phyloP scores from a whole-genome alignment of 257 asterid genomes.

The Pogostemon cablin region DNA sequence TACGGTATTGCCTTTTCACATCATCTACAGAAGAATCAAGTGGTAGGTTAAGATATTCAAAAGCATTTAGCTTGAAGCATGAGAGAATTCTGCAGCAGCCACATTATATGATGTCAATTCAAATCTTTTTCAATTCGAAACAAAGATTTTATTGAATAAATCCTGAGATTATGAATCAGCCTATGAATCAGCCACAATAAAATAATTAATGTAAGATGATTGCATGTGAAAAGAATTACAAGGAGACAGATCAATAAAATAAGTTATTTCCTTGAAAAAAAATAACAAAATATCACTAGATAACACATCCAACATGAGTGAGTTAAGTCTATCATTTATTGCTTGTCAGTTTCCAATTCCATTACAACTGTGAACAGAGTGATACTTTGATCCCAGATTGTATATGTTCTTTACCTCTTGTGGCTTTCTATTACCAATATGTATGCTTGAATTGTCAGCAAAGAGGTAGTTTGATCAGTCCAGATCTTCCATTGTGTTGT shows the following conservation, averaged over 20 bases:
- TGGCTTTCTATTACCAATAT: too few species aligned
- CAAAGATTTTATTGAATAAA: background rate
- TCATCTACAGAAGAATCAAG: slow-evolving; percentile 76
- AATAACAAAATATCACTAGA: background rate
- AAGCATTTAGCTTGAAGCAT: slow-evolving; percentile 94
- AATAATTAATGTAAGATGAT: background rate
- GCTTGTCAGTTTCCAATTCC: slow-evolving; percentile 4
- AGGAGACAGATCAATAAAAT: slow-evolving; percentile 17
- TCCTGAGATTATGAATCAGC: background rate
- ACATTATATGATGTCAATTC: slow-evolving; percentile 27
- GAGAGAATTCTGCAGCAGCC: slow-evolving; percentile 83
- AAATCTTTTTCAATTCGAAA: background rate
- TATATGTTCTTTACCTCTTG: too few species aligned
- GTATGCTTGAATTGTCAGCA: background rate
- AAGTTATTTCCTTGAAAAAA: slow-evolving; percentile 3
- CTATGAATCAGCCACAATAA: slow-evolving; percentile 16
- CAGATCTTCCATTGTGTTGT: background rate
- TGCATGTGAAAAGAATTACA: slow-evolving; percentile 15
- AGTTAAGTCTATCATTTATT: background rate
- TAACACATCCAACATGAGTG: slow-evolving; percentile 1
- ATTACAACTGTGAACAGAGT: background rate
- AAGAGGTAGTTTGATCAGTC: background rate
- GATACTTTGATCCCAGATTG: background rate
- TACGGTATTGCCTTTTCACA: slow-evolving; percentile 88
- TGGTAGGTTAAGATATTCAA: slow-evolving; percentile 87